Percentiles rank a stretch among this genome's conserved stretches.
These are phyloP conservation scores for Aechmea fasciata DNA, from an alignment of 176 grass and related monocot genomes.

Conservation along the genomic window DNA sequence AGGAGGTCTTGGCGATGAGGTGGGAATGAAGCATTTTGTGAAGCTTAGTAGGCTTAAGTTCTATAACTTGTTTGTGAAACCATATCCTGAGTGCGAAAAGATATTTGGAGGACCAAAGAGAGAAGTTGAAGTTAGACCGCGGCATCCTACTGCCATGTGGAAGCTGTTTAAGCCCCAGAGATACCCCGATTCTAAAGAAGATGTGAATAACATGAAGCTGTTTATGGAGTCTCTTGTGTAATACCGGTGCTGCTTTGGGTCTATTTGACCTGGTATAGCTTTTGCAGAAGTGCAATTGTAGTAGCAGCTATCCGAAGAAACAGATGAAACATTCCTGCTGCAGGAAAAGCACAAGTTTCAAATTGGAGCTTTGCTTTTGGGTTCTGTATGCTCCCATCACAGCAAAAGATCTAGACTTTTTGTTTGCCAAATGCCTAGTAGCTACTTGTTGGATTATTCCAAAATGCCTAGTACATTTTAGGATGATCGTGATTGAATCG, in stretches of 20 bases:
- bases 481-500: no score
- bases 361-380: no score
- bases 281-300: no score
- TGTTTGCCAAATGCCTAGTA: no score
- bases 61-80: conserved; percentile 84
- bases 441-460: no score
- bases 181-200: conserved; percentile 28
- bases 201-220: conserved; percentile 56
- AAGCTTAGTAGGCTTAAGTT: conserved; percentile 59
- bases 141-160: conserved; percentile 47
- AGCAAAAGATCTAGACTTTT: no score
- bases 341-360: no score
- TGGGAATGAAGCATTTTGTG: conserved; percentile 81
- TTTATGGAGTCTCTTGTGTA: conserved; percentile 45
- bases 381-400: no score
- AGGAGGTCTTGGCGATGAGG: conserved; percentile 37
- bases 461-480: no score
- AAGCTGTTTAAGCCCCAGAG: conserved; percentile 64
- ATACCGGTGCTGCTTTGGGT: background rate
- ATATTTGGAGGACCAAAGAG: conserved; percentile 40
- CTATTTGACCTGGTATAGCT: no score
- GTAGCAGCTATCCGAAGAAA: no score
- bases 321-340: no score
- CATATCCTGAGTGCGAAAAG: conserved; percentile 67
- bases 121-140: conserved; percentile 20